A percentile compares a stretch with the other conserved stretches of the same genome.
phyloP scores from a whole-genome alignment of 1,139 yeast species.

The Meyerozyma athensensis region DNA sequence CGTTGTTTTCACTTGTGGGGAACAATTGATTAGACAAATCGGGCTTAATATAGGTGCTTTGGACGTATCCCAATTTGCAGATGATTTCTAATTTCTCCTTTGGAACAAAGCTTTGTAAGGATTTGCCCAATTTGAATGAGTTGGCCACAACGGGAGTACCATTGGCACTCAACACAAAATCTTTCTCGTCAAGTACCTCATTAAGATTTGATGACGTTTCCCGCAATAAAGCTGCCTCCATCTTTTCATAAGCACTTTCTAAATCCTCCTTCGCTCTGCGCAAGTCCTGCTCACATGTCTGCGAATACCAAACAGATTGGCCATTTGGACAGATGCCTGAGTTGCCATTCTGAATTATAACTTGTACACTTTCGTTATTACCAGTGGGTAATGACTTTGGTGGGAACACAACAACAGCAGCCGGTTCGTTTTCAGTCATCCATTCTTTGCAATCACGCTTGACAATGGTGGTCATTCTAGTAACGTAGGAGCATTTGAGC shows the following conservation, averaged over 20 bases:
- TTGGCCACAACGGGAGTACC: slow-evolving; percentile 66
- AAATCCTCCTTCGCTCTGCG: slow-evolving; percentile 68
- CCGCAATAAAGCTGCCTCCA: slow-evolving; percentile 75
- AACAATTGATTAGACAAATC: slow-evolving; percentile 38
- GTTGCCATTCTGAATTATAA: slow-evolving; percentile 81
- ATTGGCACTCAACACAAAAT: slow-evolving; percentile 47
- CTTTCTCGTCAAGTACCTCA: slow-evolving; percentile 45
- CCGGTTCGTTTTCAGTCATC: slow-evolving; percentile 80
- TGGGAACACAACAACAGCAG: slow-evolving; percentile 92
- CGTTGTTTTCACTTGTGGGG: slow-evolving; percentile 27
- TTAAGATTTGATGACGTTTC: slow-evolving; percentile 52
- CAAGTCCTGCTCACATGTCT: slow-evolving; percentile 68
- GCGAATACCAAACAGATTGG: slow-evolving; percentile 85
- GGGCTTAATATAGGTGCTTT: slow-evolving; percentile 50
- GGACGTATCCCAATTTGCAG: slow-evolving; percentile 78
- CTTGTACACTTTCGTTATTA: slow-evolving; percentile 76
- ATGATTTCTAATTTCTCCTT: slow-evolving; percentile 72
- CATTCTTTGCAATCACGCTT: slow-evolving; percentile 86
- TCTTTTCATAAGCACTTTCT: slow-evolving; percentile 71
- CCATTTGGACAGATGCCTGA: slow-evolving; percentile 87
- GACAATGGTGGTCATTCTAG: slow-evolving; percentile 77
- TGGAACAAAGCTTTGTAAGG: slow-evolving; percentile 79
- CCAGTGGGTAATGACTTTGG: slow-evolving; percentile 68
- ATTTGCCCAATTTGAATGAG: slow-evolving; percentile 81
- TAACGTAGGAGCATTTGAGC: slow-evolving; percentile 47